Evolutionary conservation across 805 yeast species (phyloP).

Genomic region (Candida morakotiae): DNA sequence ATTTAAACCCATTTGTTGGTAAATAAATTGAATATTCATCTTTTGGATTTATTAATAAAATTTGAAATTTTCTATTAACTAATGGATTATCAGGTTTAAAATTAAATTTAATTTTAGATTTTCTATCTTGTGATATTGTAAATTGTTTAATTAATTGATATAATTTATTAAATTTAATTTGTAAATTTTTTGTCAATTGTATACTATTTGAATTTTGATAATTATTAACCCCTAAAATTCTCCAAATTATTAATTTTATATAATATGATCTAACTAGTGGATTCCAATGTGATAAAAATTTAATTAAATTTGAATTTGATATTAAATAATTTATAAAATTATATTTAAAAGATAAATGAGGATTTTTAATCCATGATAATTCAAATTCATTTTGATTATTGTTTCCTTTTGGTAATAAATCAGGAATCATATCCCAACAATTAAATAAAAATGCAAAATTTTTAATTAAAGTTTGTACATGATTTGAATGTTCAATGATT

Average conservation of each 20-base stretch:
- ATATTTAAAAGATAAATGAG: slow-evolving; percentile 40
- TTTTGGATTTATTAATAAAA: slow-evolving; percentile 30
- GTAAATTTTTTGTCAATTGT: slow-evolving; percentile 25
- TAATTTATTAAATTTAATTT: slow-evolving; percentile 26
- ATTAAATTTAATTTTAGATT: slow-evolving; percentile 12
- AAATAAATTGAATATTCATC: slow-evolving; percentile 12
- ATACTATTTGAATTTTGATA: slow-evolving; percentile 31
- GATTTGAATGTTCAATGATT: slow-evolving; percentile 58
- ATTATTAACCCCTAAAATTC: slow-evolving; percentile 45
- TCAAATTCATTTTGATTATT: no score
- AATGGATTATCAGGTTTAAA: slow-evolving; percentile 36
- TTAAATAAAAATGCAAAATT: slow-evolving; percentile 66
- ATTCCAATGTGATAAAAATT: slow-evolving; percentile 72
- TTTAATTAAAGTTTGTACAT: slow-evolving; percentile 57
- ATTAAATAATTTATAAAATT: slow-evolving; percentile 55
- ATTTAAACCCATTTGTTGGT: slow-evolving; percentile 9
- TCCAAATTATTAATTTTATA: slow-evolving; percentile 64
- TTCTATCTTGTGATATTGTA: slow-evolving; percentile 19
- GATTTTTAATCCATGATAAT: slow-evolving; percentile 37
- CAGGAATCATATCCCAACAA: slow-evolving; percentile 68
- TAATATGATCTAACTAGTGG: slow-evolving; percentile 72
- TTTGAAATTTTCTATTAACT: slow-evolving; percentile 47
- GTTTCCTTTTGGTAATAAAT: slow-evolving; percentile 11
- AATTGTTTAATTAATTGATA: slow-evolving; percentile 22
- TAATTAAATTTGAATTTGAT: slow-evolving; percentile 46